A percentile compares a stretch with the other conserved stretches of the same genome.
Evolutionary conservation across 371 early-diverging fungal genomes (phyloP).

Genomic region (Saksenaea oblongispora): DNA sequence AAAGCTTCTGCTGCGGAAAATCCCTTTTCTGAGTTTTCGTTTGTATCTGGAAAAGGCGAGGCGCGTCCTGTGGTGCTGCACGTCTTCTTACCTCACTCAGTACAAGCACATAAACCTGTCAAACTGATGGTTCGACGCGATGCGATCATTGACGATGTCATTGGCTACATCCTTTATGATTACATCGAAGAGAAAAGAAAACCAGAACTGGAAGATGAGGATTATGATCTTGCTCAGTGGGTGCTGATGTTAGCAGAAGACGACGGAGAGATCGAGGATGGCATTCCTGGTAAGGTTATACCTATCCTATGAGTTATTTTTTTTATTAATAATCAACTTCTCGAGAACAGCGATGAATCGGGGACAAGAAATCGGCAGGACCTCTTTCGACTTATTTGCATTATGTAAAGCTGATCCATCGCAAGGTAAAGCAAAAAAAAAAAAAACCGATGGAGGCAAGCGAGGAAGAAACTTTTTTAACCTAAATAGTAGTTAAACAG

Average conservation of each 20-base stretch:
- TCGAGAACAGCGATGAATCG: conserved; percentile 76
- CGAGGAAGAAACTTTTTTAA: conserved; percentile 8
- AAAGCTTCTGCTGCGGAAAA: conserved; percentile 65
- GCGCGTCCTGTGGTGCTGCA: conserved; percentile 59
- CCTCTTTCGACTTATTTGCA: conserved; percentile 91
- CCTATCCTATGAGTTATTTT: background rate
- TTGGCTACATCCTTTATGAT: conserved; percentile 28
- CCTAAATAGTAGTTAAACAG: conserved; percentile 29
- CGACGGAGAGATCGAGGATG: conserved; percentile 94
- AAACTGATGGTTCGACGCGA: conserved; percentile 75
- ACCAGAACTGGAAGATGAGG: conserved; percentile 65
- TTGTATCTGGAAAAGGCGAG: conserved; percentile 66
- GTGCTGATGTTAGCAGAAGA: conserved; percentile 91
- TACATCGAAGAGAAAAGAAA: conserved; percentile 40
- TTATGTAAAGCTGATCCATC: conserved; percentile 78
- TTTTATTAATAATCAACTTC: background rate
- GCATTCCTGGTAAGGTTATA: conserved; percentile 79
- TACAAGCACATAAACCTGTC: conserved; percentile 59
- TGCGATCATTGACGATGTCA: conserved; percentile 83
- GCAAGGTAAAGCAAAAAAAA: conserved; percentile 55
- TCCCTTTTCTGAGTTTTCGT: conserved; percentile 74
- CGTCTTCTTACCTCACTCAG: conserved; percentile 64
- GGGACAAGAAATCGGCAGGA: conserved; percentile 79
- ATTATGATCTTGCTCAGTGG: conserved; percentile 78
- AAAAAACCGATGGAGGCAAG: conserved; percentile 21